Evolutionary conservation across 106 monocot species (phyloP), one percentile per base, ranked within the genome.

Genomic region (Ottelia alismoides): DNA sequence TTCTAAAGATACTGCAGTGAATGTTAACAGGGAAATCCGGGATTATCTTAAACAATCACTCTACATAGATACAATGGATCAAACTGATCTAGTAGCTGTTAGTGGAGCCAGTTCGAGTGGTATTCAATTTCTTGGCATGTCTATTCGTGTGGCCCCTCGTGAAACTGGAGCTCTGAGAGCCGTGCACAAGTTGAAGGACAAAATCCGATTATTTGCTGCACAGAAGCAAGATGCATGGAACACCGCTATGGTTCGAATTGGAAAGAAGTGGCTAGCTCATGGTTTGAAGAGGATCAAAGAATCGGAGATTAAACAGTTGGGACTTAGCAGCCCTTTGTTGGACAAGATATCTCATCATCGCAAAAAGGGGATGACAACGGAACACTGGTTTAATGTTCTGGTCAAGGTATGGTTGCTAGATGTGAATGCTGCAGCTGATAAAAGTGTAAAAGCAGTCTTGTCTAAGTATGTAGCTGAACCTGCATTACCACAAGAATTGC

Each of bases 281-380:
- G 85, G 82, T 52, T 66, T 98, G 63, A 81, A 66, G 72, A 82
- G 74, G 56, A 46, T 98, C 22, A 98, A 98, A 67, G 89, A 98
- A 45, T 89, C 88, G 6, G 96, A 98, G 67, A 98, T 98, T 51
- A 82, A 72, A 52, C 70, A 72, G 16, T 77, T 98, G 51, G 65
- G 68, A 20, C 85, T 82, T 32, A 89, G 84, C 78, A 79, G 67
- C 45, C 96, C 85, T 27, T 31, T 77, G 62, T 52, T 98, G 82
- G 89, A 98, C 51, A 32, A 85, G 31, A 70, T 98, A 45, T 76
- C 88, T 21, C 70, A 72, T 19, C 82, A 74, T 31, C 81, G 96
- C 2, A 98, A 98, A 64, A 76, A 82, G 47, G 89, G 96, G 7
- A 98, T 98, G 96, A 79, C 85, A 58, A 98, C 96, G 2, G 96